These are phyloP conservation scores for Aspergillus neotritici DNA, from an alignment of 2,329 filamentous ascomycete species.

Conservation along the genomic window DNA sequence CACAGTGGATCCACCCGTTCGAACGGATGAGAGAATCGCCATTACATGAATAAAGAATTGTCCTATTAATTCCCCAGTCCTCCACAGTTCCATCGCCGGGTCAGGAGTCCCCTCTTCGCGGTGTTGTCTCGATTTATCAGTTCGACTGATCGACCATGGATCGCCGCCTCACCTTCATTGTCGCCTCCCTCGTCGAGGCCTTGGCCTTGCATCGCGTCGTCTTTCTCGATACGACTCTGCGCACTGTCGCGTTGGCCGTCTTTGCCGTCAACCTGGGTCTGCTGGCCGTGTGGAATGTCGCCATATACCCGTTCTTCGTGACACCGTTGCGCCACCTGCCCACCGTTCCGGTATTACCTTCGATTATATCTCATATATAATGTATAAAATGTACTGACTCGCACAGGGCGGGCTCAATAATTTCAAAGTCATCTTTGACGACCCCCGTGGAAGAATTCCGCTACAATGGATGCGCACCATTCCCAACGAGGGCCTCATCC, in stretches of 20 bases:
- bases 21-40: no score
- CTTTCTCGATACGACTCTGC: conserved; percentile 22
- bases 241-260: conserved; percentile 16
- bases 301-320: conserved; percentile 49
- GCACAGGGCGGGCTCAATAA: conserved; percentile 23
- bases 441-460: conserved; percentile 27
- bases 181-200: conserved; percentile 23
- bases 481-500: conserved; percentile 52
- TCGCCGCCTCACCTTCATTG: conserved; percentile 9
- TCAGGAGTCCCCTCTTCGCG: conserved; percentile 1
- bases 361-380: background rate
- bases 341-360: conserved; percentile 34
- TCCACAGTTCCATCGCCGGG: background rate
- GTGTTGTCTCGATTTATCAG: no score
- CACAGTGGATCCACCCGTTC: no score
- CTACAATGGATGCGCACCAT: conserved; percentile 47
- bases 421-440: conserved; percentile 27
- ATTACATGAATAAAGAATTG: no score
- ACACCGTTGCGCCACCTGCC: conserved; percentile 49
- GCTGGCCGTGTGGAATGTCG: conserved; percentile 31
- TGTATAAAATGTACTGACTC: conserved; percentile 2
- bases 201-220: conserved; percentile 24
- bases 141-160: conserved; percentile 2
- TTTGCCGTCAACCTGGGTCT: conserved; percentile 23
- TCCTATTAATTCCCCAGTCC: no score